Evolutionary conservation across 352 stramenopile genomes (phyloP).

Genomic region (Thraustotheca clavata): DNA sequence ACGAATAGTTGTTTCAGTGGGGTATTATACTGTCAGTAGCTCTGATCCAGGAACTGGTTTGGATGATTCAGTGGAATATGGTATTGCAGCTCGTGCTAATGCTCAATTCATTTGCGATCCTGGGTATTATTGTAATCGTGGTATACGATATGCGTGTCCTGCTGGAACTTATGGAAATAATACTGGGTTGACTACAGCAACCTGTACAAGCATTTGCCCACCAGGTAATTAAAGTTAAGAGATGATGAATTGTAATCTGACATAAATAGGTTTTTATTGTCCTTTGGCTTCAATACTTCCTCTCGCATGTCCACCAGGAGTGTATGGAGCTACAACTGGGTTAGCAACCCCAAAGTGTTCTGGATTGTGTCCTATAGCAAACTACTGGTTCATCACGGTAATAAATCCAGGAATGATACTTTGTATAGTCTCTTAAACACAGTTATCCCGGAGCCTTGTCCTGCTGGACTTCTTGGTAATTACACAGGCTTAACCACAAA

Average conservation of each 20-base stretch:
- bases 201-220: constrained; percentile 38
- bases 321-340: constrained; percentile 30
- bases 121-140: constrained; percentile 52
- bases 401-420: not conserved
- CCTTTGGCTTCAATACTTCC: constrained; percentile 37
- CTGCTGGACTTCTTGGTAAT: constrained; percentile 35
- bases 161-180: constrained; percentile 39
- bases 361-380: constrained; percentile 38
- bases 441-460: constrained; percentile 34
- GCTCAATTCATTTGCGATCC: constrained; percentile 36
- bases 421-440: constrained; percentile 29
- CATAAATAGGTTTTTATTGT: constrained; percentile 38
- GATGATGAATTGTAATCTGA: not conserved
- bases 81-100: not conserved
- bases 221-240: too few relatives aligned
- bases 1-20: constrained; percentile 31
- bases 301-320: constrained; percentile 39
- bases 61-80: constrained; percentile 1
- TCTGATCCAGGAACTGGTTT: constrained; percentile 11
- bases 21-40: constrained; percentile 51
- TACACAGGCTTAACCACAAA: constrained; percentile 33
- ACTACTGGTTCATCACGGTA: constrained; percentile 40
- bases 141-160: constrained; percentile 43
- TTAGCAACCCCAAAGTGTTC: constrained; percentile 35
- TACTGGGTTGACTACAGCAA: constrained; percentile 24